Percentiles rank a stretch among this genome's conserved stretches.
These are phyloP conservation scores for Talaromyces borbonicus DNA, from an alignment of 495 filamentous ascomycete species.

Conservation along the genomic window DNA sequence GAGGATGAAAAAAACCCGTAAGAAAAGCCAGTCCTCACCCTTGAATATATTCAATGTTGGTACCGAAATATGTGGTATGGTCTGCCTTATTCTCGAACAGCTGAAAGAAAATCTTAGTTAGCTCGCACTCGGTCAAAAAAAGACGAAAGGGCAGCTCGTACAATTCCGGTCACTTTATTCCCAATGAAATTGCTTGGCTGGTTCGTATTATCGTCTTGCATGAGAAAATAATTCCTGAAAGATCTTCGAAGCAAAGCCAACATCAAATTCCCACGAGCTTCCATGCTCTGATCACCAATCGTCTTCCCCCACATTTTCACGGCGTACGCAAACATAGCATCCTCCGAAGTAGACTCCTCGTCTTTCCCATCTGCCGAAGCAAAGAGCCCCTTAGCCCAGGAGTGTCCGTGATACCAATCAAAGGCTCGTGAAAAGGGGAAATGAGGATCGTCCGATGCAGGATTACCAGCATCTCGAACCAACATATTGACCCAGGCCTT, in stretches of 20 bases:
- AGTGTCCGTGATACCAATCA: conserved; percentile 94
- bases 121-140: neutral
- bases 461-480: conserved; percentile 70
- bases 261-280: conserved; percentile 79
- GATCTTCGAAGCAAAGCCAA: conserved; percentile 62
- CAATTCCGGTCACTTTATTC: conserved; percentile 86
- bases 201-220: conserved; percentile 57
- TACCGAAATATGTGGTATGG: conserved; percentile 89
- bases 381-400: conserved; percentile 93
- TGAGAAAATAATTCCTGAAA: conserved; percentile 73
- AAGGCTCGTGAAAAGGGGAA: conserved; percentile 85
- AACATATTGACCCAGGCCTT: conserved; percentile 73
- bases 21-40: conserved; percentile 32
- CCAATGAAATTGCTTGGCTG: conserved; percentile 67
- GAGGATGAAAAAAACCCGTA: neutral
- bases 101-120: conserved; percentile 20
- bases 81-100: conserved; percentile 96
- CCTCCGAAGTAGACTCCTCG: conserved; percentile 85
- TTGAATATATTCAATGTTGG: conserved; percentile 72
- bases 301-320: conserved; percentile 90
- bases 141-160: conserved; percentile 10
- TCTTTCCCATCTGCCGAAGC: conserved; percentile 88
- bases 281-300: conserved; percentile 66
- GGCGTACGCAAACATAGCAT: conserved; percentile 78
- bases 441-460: conserved; percentile 54